Base-by-base conservation (phyloP, 305 asterid genomes). In the Solanum hybrid region DNA sequence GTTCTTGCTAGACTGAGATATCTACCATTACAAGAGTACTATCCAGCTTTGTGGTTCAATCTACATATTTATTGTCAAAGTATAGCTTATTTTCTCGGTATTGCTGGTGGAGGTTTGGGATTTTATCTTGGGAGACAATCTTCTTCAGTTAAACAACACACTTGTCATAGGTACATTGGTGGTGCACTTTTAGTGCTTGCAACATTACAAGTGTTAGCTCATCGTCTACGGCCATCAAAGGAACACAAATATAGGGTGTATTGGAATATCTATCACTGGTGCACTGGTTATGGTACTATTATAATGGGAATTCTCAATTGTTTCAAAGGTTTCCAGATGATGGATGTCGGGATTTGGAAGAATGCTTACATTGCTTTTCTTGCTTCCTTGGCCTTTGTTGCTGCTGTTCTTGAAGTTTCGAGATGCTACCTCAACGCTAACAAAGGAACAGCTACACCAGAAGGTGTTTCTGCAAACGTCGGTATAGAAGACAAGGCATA, bases 121-220 rank as follows among this genome's bases (percentile, higher is more conserved):
- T 42, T 83, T 83, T 31, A 29, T 18, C 87, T 83, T 9, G 73
- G 73, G 39, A 83, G 71, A 10, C 74, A 83, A 46, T 83, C 87
- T 46, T 46, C 87, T 29, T 46, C 87, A 10, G 74, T 69, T 11
- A 8, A 10, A 1, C 34, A 51, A 46, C 87, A 83, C 40, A 18
- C 74, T 46, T 28, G 20, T 31, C 74, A 83, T 46, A 83, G 87
- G 0, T 83, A 29, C 12, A 46, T 83, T 73, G 89, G 89, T 37
- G 84, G 13, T 69, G 71, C 69, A 34, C 61, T 87, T 11, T 73
- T 87, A 73, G 89, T 29, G 10, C 89, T 87, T 87, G 78, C 81
- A 34, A 64, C 89, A 34, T 67, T 87, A 67, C 89, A 87, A 87
- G 81, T 87, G 29, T 87, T 87, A 69, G 81, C 89, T 34, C 57